Percentiles rank a stretch among this genome's conserved stretches.
phyloP scores from a whole-genome alignment of 1,139 yeast genomes.

The Suzukiozyma palmioleophila region DNA sequence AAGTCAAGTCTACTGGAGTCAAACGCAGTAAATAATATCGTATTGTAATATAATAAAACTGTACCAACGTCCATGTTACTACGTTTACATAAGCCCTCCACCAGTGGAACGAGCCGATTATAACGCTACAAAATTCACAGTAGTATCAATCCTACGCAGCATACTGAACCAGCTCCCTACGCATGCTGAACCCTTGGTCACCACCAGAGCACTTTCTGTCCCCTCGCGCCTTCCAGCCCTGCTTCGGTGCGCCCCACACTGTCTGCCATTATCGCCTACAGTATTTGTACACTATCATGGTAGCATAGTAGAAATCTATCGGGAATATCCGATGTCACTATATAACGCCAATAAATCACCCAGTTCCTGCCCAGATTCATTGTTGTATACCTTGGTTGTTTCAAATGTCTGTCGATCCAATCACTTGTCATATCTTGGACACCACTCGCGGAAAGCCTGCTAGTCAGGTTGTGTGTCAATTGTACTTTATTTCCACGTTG shows the following conservation, averaged over 20 bases:
- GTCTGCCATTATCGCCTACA: too few species aligned
- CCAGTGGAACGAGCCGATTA: too few species aligned
- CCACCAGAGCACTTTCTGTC: too few species aligned
- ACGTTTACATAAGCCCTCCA: too few species aligned
- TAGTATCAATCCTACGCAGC: too few species aligned
- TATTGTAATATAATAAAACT: not conserved
- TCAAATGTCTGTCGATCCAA: conserved; percentile 43
- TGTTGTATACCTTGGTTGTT: too few species aligned
- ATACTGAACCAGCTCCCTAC: too few species aligned
- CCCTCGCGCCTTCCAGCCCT: too few species aligned
- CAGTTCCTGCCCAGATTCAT: not conserved
- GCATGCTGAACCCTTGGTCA: too few species aligned
- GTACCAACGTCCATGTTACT: too few species aligned
- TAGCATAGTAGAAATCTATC: not conserved
- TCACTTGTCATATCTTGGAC: conserved; percentile 85
- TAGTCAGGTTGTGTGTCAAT: conserved; percentile 54
- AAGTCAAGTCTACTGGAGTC: not conserved
- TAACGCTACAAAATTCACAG: too few species aligned
- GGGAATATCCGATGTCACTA: not conserved
- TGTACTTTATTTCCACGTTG: conserved; percentile 36
- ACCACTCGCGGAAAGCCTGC: conserved; percentile 87
- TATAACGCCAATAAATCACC: not conserved
- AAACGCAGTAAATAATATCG: not conserved
- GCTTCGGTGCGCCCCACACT: too few species aligned
- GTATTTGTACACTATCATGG: not conserved